Conservation (phyloP, 2,329 filamentous ascomycete species). For the Fusarium cyanostomum region DNA sequence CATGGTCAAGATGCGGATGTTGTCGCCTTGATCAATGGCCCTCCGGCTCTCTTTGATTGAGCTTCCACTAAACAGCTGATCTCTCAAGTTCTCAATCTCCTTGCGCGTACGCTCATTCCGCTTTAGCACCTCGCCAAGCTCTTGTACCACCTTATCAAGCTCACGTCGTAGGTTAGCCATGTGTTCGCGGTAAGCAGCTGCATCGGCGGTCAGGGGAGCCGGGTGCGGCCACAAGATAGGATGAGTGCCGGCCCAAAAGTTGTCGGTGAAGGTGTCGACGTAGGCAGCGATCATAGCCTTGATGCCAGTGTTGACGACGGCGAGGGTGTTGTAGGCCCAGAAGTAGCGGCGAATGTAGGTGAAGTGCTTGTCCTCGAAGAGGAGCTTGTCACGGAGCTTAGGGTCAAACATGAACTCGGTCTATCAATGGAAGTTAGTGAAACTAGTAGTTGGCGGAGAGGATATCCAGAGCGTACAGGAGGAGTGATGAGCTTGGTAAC, state of each 20-base stretch:
- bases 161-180: conserved; percentile 58
- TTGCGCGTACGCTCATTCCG: conserved; percentile 63
- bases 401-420: conserved; percentile 67
- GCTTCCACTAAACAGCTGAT: conserved; percentile 72
- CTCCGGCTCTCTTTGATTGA: conserved; percentile 68
- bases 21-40: conserved; percentile 71
- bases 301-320: conserved; percentile 67
- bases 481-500: conserved; percentile 68
- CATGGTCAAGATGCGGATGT: conserved; percentile 68
- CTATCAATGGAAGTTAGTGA: conserved; percentile 38
- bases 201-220: conserved; percentile 55
- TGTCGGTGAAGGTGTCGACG: conserved; percentile 64
- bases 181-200: conserved; percentile 58
- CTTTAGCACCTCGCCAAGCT: conserved; percentile 57
- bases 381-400: conserved; percentile 63
- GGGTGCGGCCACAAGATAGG: conserved; percentile 65
- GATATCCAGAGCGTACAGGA: conserved; percentile 1
- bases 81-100: conserved; percentile 65
- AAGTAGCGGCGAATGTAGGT: conserved; percentile 71
- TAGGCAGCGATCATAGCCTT: conserved; percentile 67
- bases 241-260: conserved; percentile 66
- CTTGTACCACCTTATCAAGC: conserved; percentile 61
- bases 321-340: conserved; percentile 69
- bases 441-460: too few relatives aligned
- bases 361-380: conserved; percentile 69